Conservation (phyloP, 2,329 filamentous ascomycete species). For the Alternaria sp. region DNA sequence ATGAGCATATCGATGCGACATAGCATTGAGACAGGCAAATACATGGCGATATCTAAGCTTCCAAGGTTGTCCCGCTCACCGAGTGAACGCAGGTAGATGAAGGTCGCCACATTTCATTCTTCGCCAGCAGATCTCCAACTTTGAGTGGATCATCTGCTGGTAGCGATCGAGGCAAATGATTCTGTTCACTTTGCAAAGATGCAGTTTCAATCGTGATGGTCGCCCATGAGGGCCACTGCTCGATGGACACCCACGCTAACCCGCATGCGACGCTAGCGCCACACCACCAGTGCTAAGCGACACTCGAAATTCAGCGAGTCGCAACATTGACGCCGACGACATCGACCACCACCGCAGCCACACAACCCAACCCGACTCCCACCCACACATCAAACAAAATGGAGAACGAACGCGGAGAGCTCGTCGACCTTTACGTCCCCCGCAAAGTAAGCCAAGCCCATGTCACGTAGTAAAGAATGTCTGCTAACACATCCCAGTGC, state of each 20-base stretch:
- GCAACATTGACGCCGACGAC: conserved; percentile 17
- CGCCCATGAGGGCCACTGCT: not conserved
- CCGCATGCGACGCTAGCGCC: not conserved
- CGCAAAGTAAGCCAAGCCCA: conserved; percentile 23
- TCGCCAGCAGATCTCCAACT: no score
- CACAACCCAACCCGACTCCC: conserved; percentile 31
- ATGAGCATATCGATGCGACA: no score
- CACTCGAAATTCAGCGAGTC: conserved; percentile 25
- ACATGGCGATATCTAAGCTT: no score
- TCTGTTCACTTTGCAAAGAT: accelerated
- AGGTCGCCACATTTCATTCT: no score
- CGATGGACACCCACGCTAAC: not conserved
- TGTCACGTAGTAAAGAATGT: not conserved
- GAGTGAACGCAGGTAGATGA: no score
- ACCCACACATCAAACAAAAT: conserved; percentile 65
- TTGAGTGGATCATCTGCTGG: no score
- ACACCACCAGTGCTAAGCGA: conserved; percentile 11
- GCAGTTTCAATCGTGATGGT: not conserved
- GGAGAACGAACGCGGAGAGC: conserved; percentile 99
- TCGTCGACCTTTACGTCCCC: conserved; percentile 75
- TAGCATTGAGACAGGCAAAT: no score
- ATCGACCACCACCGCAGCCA: conserved; percentile 37
- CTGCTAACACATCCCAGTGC: conserved; percentile 45
- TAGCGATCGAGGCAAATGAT: accelerated
- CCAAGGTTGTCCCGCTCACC: no score